These are phyloP conservation scores for Aspergillus floridensis DNA, from an alignment of 2,329 filamentous ascomycete species.

Conservation along the genomic window DNA sequence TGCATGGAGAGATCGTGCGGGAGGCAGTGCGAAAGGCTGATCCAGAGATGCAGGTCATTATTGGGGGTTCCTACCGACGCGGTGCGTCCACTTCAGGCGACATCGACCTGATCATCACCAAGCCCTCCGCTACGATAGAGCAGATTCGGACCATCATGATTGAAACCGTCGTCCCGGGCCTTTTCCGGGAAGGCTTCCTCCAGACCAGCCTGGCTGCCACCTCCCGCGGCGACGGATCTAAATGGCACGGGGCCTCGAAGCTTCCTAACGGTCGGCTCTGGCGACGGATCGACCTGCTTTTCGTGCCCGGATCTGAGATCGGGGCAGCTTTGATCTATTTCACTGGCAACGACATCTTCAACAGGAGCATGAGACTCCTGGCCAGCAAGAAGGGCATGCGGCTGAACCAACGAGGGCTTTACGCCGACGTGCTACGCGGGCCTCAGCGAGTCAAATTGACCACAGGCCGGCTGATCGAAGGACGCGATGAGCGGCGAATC, in stretches of 20 bases:
- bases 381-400: slow-evolving; percentile 79
- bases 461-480: slow-evolving; percentile 18
- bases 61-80: slow-evolving; percentile 82
- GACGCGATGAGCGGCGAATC: slow-evolving; percentile 20
- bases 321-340: slow-evolving; percentile 92
- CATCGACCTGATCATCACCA: slow-evolving; percentile 81
- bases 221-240: slow-evolving; percentile 60
- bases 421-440: slow-evolving; percentile 56
- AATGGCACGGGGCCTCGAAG: slow-evolving; percentile 85
- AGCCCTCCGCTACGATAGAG: slow-evolving; percentile 55
- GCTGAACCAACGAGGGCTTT: slow-evolving; percentile 80
- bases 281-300: slow-evolving; percentile 79
- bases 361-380: slow-evolving; percentile 76
- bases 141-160: slow-evolving; percentile 64
- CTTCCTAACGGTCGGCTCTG: slow-evolving; percentile 62
- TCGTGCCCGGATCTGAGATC: slow-evolving; percentile 75
- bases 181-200: slow-evolving; percentile 65
- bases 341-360: slow-evolving; percentile 93
- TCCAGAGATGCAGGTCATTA: slow-evolving; percentile 63
- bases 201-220: slow-evolving; percentile 65
- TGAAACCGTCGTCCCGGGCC: slow-evolving; percentile 58
- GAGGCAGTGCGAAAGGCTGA: slow-evolving; percentile 61
- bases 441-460: slow-evolving; percentile 17
- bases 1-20: slow-evolving; percentile 65
- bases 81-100: slow-evolving; percentile 73